Percentiles rank a stretch among this genome's conserved stretches.
These are phyloP conservation scores for Cymbopogon flexuosus DNA, from an alignment of 202 grass and related monocot genomes.

Conservation along the genomic window DNA sequence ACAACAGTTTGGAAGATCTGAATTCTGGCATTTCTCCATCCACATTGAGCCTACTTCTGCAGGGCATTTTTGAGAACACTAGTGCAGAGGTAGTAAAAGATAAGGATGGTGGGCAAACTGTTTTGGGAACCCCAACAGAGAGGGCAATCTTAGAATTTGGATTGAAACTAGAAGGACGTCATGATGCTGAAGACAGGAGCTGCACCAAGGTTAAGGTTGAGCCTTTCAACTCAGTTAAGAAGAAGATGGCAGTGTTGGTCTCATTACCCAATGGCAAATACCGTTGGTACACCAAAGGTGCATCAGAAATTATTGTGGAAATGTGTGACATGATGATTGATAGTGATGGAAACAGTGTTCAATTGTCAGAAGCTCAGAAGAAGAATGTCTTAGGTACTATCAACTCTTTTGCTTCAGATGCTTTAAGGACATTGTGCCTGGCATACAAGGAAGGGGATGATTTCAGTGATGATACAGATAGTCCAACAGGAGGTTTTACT, in stretches of 20 bases:
- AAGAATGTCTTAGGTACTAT: constrained; percentile 57
- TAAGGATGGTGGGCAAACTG: constrained; percentile 53
- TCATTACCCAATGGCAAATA: constrained; percentile 45
- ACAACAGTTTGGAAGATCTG: constrained; percentile 43
- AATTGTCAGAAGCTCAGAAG: constrained; percentile 43
- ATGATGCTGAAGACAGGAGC: constrained; percentile 34
- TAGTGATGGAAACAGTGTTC: constrained; percentile 48
- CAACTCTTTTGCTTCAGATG: constrained; percentile 72
- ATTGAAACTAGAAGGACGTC: constrained; percentile 55
- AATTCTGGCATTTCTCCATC: constrained; percentile 44
- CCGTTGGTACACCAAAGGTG: constrained; percentile 73
- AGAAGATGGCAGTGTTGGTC: constrained; percentile 77
- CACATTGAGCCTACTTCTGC: constrained; percentile 46
- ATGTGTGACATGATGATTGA: constrained; percentile 74
- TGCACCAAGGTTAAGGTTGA: constrained; percentile 85
- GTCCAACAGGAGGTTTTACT: constrained; percentile 65
- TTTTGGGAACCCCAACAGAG: constrained; percentile 85
- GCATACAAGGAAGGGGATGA: constrained; percentile 67
- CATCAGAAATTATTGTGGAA: constrained; percentile 75
- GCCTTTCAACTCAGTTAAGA: constrained; percentile 88
- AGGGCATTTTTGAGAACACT: constrained; percentile 85
- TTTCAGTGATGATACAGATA: constrained; percentile 48
- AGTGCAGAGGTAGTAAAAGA: constrained; percentile 62
- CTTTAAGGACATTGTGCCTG: constrained; percentile 76
- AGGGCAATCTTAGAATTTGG: constrained; percentile 78